Evolutionary conservation across 148 eudicot genomes (phyloP).

Genomic region (Silene latifolia): DNA sequence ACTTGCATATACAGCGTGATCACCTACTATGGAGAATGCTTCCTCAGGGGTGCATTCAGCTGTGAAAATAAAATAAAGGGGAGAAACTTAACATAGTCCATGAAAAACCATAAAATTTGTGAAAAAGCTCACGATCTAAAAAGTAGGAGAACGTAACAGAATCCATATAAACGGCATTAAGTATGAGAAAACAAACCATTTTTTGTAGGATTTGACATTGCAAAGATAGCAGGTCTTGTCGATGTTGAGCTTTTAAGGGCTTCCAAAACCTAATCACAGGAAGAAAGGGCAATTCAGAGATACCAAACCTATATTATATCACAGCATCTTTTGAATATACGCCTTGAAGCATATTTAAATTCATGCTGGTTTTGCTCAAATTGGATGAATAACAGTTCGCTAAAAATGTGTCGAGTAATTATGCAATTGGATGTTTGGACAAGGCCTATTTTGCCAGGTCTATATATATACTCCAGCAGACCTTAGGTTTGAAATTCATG

Average conservation of each 20-base stretch:
- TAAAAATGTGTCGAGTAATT: too few relatives aligned
- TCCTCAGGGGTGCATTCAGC: slow-evolving; percentile 99
- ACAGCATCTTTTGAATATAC: not conserved
- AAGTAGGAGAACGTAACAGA: not conserved
- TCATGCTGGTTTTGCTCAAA: too few relatives aligned
- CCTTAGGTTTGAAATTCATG: too few relatives aligned
- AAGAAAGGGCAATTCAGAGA: not conserved
- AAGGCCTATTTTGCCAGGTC: too few relatives aligned
- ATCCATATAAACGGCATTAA: not conserved
- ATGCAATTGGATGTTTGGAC: too few relatives aligned
- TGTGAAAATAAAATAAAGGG: slow-evolving; percentile 23
- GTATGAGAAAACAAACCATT: slow-evolving; percentile 49
- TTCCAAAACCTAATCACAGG: slow-evolving; percentile 62
- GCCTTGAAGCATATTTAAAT: not conserved
- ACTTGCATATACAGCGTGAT: slow-evolving; percentile 76
- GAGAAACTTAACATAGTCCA: not conserved
- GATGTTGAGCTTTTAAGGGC: slow-evolving; percentile 85
- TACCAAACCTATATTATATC: not conserved
- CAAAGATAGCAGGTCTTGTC: slow-evolving; percentile 90
- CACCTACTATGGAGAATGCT: slow-evolving; percentile 85
- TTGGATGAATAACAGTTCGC: too few relatives aligned
- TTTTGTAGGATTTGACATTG: slow-evolving; percentile 96
- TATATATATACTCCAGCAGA: too few relatives aligned
- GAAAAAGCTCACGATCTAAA: slow-evolving; percentile 40
- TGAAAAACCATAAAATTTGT: not conserved